Evolutionary conservation across 306 rosid genomes (phyloP).

Genomic region (Alnus rubra): DNA sequence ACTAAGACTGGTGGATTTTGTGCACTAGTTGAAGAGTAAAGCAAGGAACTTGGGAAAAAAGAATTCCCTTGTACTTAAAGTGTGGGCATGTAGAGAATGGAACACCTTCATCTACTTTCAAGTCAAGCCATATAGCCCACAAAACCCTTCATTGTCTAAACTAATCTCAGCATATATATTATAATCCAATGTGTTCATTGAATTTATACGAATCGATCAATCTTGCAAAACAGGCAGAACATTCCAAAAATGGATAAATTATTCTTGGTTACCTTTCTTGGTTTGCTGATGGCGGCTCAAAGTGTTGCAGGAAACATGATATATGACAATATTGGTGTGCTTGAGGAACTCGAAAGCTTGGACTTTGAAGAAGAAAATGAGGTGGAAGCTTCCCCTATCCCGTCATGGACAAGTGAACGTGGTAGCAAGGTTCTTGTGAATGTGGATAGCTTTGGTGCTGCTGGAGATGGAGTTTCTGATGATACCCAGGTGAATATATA

Average conservation of each 20-base stretch:
- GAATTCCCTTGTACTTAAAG: slow-evolving; percentile 85
- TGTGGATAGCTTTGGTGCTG: slow-evolving; percentile 87
- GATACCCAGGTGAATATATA: slow-evolving; percentile 77
- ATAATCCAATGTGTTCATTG: slow-evolving; percentile 56
- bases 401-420: slow-evolving; percentile 78
- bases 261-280: slow-evolving; percentile 45
- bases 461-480: slow-evolving; percentile 82
- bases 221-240: slow-evolving; percentile 40
- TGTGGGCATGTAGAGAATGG: slow-evolving; percentile 75
- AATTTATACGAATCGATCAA: slow-evolving; percentile 60
- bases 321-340: slow-evolving; percentile 44
- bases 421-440: slow-evolving; percentile 90
- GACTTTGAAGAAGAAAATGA: slow-evolving; percentile 56
- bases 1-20: slow-evolving; percentile 47
- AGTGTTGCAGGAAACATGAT: slow-evolving; percentile 61
- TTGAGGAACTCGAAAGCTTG: slow-evolving; percentile 54
- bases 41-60: slow-evolving; percentile 60
- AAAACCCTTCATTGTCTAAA: slow-evolving; percentile 60
- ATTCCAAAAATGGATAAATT: slow-evolving; percentile 59
- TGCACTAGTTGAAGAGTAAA: slow-evolving; percentile 83
- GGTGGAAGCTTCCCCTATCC: slow-evolving; percentile 47
- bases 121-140: slow-evolving; percentile 87
- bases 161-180: slow-evolving; percentile 65
- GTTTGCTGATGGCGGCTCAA: slow-evolving; percentile 53
- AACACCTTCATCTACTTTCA: slow-evolving; percentile 89